Percentiles rank a stretch among this genome's conserved stretches.
Evolutionary conservation across 2,329 filamentous ascomycete species (phyloP).

Genomic region (Hypoxylon sp.): DNA sequence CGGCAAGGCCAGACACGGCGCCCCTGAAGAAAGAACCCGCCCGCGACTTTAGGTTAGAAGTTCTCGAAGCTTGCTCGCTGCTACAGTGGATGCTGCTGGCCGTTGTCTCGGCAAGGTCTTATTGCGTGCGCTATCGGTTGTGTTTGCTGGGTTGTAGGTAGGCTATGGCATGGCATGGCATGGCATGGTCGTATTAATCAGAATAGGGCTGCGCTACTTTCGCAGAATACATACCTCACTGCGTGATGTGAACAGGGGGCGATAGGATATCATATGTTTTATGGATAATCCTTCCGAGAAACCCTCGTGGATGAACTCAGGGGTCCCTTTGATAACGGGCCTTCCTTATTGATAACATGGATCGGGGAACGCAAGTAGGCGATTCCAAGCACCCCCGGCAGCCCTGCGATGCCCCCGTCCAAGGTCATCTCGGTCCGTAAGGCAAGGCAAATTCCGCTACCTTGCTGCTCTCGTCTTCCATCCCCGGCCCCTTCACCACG

Average conservation of each 20-base stretch:
- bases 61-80: constrained; percentile 20
- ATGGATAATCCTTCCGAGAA: neutral
- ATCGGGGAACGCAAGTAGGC: too few species aligned
- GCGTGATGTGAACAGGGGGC: neutral
- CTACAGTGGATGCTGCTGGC: neutral
- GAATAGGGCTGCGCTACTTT: constrained; percentile 8
- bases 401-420: neutral
- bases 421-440: neutral
- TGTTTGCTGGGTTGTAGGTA: neutral
- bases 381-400: too few species aligned
- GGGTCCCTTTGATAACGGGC: neutral
- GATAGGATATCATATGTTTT: neutral
- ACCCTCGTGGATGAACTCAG: neutral
- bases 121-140: neutral
- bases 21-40: too few species aligned
- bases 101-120: constrained; percentile 1
- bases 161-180: neutral
- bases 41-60: neutral
- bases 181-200: constrained; percentile 2
- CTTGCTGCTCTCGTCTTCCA: neutral
- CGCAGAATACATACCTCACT: neutral
- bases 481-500: neutral
- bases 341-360: neutral
- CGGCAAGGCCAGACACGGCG: neutral
- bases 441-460: neutral